Conservation (phyloP, 257 asterid species). For the Leonotis leonurus region DNA sequence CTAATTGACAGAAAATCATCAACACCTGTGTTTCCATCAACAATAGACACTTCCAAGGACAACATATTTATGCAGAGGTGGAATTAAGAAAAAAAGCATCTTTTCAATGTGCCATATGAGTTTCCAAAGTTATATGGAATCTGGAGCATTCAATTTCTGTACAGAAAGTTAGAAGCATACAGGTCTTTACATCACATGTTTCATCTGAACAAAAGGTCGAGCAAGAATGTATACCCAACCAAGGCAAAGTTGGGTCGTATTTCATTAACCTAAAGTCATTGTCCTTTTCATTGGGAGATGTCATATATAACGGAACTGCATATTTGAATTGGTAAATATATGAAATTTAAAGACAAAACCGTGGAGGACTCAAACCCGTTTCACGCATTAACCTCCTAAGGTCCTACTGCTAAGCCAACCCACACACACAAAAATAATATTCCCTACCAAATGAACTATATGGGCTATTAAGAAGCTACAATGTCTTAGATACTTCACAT, state of each 20-base stretch:
- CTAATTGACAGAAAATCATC: no score
- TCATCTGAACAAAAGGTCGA: neutral
- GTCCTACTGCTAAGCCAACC: no score
- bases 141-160: neutral
- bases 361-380: no score
- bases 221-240: neutral
- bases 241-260: neutral
- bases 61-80: neutral
- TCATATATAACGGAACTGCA: neutral
- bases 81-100: neutral
- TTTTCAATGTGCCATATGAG: neutral
- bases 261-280: neutral
- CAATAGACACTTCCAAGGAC: neutral
- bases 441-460: no score
- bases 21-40: neutral
- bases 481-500: conserved; percentile 4
- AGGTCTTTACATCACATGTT: neutral
- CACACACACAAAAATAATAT: no score
- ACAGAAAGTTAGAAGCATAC: neutral
- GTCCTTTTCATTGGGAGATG: neutral
- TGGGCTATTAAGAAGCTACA: neutral
- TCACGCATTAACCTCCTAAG: no score
- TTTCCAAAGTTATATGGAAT: neutral
- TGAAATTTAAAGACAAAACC: no score
- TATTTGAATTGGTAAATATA: no score